phyloP scores from a whole-genome alignment of 768 basidiomycete species.

The Lepiota venenata region DNA sequence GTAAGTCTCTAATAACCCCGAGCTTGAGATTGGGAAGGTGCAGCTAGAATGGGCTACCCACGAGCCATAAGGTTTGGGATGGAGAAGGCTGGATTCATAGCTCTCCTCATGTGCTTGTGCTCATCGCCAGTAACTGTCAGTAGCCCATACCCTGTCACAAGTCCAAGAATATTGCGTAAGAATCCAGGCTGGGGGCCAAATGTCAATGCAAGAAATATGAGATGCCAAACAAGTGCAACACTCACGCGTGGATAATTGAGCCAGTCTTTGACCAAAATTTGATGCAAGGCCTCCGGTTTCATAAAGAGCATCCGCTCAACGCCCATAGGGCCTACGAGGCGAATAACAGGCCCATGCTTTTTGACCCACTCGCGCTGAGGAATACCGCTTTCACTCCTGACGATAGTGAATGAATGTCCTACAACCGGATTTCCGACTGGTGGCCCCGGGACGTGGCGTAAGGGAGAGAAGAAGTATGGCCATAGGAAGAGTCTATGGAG shows the following conservation, averaged over 20 bases:
- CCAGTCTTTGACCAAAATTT: slow-evolving; percentile 43
- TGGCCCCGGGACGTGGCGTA: slow-evolving; percentile 25
- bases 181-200: slow-evolving; percentile 33
- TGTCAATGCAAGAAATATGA: background rate
- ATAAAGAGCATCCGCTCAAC: slow-evolving; percentile 42
- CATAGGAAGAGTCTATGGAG: slow-evolving; percentile 27
- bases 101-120: slow-evolving; percentile 46
- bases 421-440: slow-evolving; percentile 22
- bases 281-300: slow-evolving; percentile 40
- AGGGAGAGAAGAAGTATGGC: slow-evolving; percentile 26
- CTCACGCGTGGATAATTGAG: slow-evolving; percentile 40
- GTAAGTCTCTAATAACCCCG: slow-evolving; percentile 31
- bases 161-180: slow-evolving; percentile 37
- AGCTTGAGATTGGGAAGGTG: background rate
- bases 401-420: slow-evolving; percentile 38
- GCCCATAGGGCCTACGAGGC: slow-evolving; percentile 42
- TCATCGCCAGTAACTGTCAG: slow-evolving; percentile 46
- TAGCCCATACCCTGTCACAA: slow-evolving; percentile 42
- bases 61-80: slow-evolving; percentile 39
- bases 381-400: slow-evolving; percentile 37
- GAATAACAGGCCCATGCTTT: slow-evolving; percentile 39
- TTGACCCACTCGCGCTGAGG: slow-evolving; percentile 46
- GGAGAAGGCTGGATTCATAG: slow-evolving; percentile 52
- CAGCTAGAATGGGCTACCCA: slow-evolving; percentile 15
- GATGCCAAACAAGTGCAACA: background rate